A percentile compares a stretch with the other conserved stretches of the same genome.
Conservation (phyloP, 169 alveolate species). For the Cryptosporidium sp. region DNA sequence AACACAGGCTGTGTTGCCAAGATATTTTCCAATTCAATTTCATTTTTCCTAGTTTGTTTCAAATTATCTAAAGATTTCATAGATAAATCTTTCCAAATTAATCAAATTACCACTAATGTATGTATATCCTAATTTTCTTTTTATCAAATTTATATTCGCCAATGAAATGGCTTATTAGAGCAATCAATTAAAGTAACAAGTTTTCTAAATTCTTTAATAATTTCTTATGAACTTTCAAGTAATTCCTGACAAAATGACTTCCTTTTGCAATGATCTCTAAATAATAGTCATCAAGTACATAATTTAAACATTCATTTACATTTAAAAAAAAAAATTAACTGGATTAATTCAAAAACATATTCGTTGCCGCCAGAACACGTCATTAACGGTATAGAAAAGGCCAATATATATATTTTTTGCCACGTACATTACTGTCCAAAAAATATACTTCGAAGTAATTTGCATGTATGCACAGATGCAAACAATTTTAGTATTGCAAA, state of each 20-base stretch:
- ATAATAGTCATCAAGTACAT: neutral
- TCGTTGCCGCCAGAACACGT: conserved; percentile 19
- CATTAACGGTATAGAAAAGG: neutral
- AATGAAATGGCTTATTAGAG: neutral
- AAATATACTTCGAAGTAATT: neutral
- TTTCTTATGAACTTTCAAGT: too few relatives aligned
- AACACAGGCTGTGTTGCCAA: neutral
- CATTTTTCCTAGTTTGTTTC: neutral
- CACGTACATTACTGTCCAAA: neutral
- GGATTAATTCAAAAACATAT: neutral
- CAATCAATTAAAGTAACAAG: too few relatives aligned
- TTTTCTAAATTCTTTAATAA: too few relatives aligned
- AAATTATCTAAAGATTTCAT: neutral
- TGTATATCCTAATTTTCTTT: too few relatives aligned
- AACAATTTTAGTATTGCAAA: neutral
- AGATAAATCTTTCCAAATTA: neutral
- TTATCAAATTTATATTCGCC: neutral
- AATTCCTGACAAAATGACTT: neutral
- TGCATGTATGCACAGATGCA: neutral
- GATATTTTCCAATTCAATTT: neutral
- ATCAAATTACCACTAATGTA: neutral
- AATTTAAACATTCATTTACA: too few relatives aligned
- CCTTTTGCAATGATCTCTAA: too few relatives aligned
- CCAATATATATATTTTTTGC: neutral
- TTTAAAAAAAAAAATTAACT: too few relatives aligned